A percentile compares a stretch with the other conserved stretches of the same genome.
These are phyloP conservation scores for Curvularia verruculosa DNA, from an alignment of 2,329 filamentous ascomycete species.

Conservation along the genomic window DNA sequence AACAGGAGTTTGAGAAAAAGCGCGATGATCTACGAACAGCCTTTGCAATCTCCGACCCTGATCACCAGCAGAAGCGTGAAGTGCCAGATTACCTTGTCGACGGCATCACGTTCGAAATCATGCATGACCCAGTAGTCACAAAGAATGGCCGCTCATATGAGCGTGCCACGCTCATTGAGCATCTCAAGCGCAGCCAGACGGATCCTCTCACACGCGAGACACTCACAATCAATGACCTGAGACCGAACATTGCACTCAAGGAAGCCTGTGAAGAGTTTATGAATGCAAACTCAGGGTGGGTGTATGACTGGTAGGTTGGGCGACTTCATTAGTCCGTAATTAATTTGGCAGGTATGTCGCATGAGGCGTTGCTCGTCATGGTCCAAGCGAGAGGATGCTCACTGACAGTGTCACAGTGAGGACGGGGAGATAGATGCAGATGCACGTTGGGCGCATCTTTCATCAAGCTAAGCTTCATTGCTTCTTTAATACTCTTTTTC, in stretches of 20 bases:
- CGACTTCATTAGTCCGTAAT: constrained; percentile 21
- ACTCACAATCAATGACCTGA: constrained; percentile 70
- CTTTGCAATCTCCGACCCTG: constrained; percentile 56
- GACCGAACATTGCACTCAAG: constrained; percentile 81
- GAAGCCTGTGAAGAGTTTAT: constrained; percentile 86
- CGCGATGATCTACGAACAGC: constrained; percentile 53
- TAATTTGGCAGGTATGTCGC: constrained; percentile 23
- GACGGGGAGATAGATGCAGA: constrained; percentile 34
- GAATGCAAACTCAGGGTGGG: constrained; percentile 81
- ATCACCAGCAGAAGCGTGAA: constrained; percentile 54
- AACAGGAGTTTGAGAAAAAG: constrained; percentile 48
- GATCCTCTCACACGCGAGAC: constrained; percentile 87
- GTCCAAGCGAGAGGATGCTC: neutral
- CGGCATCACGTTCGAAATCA: constrained; percentile 74
- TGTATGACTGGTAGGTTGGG: constrained; percentile 76
- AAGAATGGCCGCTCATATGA: constrained; percentile 92
- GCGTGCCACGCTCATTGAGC: constrained; percentile 81
- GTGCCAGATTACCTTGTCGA: constrained; percentile 80
- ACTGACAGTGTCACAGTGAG: constrained; percentile 35
- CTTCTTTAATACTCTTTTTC: neutral
- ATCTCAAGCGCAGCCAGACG: constrained; percentile 73
- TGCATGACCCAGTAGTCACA: constrained; percentile 74
- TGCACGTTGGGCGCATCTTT: constrained; percentile 41
- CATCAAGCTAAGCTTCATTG: constrained; percentile 8
- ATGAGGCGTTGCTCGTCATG: neutral